Evolutionary conservation across 192 early-diverging fungal genomes (phyloP), one percentile per base, ranked within the genome.

Genomic region (Lunasporangiospora selenospora): DNA sequence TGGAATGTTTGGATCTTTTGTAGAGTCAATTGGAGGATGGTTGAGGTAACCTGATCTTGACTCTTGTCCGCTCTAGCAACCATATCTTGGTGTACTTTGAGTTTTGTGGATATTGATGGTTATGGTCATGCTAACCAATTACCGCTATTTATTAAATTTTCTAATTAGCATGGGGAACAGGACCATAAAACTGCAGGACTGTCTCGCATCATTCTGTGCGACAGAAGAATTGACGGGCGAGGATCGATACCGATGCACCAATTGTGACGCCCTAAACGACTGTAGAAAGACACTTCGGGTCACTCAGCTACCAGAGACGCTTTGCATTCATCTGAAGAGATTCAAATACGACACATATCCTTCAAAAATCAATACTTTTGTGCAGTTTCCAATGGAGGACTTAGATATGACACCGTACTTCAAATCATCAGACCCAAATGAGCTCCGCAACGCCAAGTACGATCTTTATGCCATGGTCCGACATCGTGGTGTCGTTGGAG

Each of bases 321-420:
- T 79, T 1, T 79, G 77, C 33, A 79, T 79, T 36, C 69, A 75
- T 23, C 55, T 79, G 26, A 79, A 79, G 45, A 33, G 77, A 26
- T 79, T 75, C 45, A 69, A 70, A 13, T 64, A 56, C n/a, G 77
- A 79, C 40, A 44, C 42, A 23, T 79, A 75, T 41, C 75, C 70
- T 30, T 78, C 76, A 3, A 79, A 79, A 44, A 79, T 79, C 45
- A 67, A 57, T 41, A 79, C 77, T 4, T 60, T 59, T 60, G 77
- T 79, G n/a, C 69, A 79, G 53, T 79, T 79, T 23, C 77, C 77
- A 19, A 46, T 79, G 30, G 77, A 79, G 36, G 77, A 75, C 45
- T 46, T 79, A 37, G 77, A 79, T 29, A 79, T 79, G 69, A 42
- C 32, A 12, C 77, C 77, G 3, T 79, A 62, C 53, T 58, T 65